Evolutionary conservation across 805 yeast genomes (phyloP).

Genomic region (Candida nitratophila): DNA sequence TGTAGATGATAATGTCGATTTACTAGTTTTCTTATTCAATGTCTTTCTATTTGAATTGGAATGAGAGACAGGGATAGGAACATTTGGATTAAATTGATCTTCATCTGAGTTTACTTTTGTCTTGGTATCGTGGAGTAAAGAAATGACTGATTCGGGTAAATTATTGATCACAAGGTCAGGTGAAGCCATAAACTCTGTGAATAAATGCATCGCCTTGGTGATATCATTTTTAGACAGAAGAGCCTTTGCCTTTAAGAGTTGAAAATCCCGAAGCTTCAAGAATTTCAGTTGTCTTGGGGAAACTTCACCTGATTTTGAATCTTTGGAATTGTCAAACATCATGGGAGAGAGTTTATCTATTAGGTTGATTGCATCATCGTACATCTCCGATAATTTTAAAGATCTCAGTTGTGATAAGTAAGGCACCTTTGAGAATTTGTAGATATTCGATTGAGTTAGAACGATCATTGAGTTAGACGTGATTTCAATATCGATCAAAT

Average conservation of each 20-base stretch:
- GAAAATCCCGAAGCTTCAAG: slow-evolving; percentile 34
- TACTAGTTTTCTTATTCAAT: not conserved
- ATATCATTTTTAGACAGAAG: slow-evolving; percentile 22
- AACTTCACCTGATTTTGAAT: slow-evolving; percentile 1
- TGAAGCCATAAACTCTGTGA: slow-evolving; percentile 51
- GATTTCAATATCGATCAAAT: slow-evolving; percentile 13
- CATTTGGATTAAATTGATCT: not conserved
- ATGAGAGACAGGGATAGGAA: too few relatives aligned
- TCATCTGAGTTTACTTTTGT: not conserved
- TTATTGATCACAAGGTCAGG: slow-evolving; percentile 44
- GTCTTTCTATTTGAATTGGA: not conserved
- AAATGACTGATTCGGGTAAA: slow-evolving; percentile 29
- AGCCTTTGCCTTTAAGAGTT: slow-evolving; percentile 31
- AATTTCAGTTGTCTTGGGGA: slow-evolving; percentile 24
- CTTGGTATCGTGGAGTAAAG: slow-evolving; percentile 5
- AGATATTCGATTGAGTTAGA: slow-evolving; percentile 21
- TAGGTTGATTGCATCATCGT: slow-evolving; percentile 39
- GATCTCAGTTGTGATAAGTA: slow-evolving; percentile 27
- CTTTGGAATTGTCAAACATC: slow-evolving; percentile 7
- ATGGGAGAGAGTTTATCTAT: slow-evolving; percentile 26
- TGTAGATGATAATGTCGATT: not conserved
- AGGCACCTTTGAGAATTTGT: slow-evolving; percentile 19
- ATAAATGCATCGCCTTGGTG: slow-evolving; percentile 33
- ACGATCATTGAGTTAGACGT: slow-evolving; percentile 21
- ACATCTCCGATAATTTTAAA: slow-evolving; percentile 21